These are phyloP conservation scores for Nothophaeocryptopus gaeumannii DNA, from an alignment of 2,329 filamentous ascomycete species.

Conservation along the genomic window DNA sequence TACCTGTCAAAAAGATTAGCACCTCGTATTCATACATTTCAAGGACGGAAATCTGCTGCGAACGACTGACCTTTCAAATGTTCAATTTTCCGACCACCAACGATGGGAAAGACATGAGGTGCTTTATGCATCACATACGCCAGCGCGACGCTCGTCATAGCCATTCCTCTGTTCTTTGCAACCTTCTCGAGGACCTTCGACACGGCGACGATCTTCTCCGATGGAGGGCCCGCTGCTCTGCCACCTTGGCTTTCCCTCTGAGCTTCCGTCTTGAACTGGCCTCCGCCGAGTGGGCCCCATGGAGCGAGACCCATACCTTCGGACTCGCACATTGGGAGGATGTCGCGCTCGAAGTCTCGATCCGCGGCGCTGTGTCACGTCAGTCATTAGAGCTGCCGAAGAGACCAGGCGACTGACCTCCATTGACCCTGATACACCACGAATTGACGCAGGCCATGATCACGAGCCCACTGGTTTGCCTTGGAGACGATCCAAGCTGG, in stretches of 20 bases:
- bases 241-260: constrained; percentile 13
- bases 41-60: background rate
- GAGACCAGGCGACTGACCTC: background rate
- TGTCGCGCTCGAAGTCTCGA: constrained; percentile 52
- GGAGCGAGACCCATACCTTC: constrained; percentile 60
- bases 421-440: constrained; percentile 66
- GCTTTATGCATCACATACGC: constrained; percentile 70
- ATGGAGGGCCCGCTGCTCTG: constrained; percentile 4
- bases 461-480: constrained; percentile 54
- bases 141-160: constrained; percentile 44
- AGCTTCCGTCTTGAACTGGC: constrained; percentile 44
- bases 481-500: constrained; percentile 57
- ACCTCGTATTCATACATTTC: background rate
- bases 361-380: constrained; percentile 1
- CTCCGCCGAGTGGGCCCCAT: constrained; percentile 46
- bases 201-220: constrained; percentile 32
- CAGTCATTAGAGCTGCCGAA: too few species aligned
- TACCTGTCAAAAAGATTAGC: background rate
- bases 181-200: constrained; percentile 60
- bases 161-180: constrained; percentile 52
- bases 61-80: constrained; percentile 57
- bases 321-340: constrained; percentile 60
- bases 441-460: constrained; percentile 67
- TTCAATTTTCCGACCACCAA: constrained; percentile 66
- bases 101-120: constrained; percentile 66